A percentile compares a stretch with the other conserved stretches of the same genome.
These are phyloP conservation scores for Nothophoma quercina DNA, from an alignment of 2,329 filamentous ascomycete species.

Conservation along the genomic window DNA sequence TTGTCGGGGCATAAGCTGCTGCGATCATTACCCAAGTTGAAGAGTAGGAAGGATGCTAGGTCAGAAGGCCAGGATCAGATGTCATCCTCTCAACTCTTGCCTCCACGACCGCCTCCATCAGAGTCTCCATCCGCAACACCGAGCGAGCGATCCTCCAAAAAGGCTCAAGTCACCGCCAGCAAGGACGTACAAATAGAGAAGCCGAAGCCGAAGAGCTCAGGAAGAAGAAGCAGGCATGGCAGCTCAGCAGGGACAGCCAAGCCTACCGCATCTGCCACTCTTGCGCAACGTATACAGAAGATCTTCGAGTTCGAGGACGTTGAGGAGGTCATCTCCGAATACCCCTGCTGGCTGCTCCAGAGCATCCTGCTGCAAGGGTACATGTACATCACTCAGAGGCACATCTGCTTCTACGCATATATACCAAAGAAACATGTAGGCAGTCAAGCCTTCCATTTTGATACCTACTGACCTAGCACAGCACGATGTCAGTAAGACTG, in stretches of 20 bases:
- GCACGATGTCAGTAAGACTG: conserved; percentile 75
- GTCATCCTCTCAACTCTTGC: conserved; percentile 52
- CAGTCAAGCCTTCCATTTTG: not conserved
- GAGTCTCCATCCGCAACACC: conserved; percentile 11
- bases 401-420: conserved; percentile 97
- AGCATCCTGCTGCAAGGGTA: conserved; percentile 92
- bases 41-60: conserved; percentile 41
- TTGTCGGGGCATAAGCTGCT: conserved; percentile 72
- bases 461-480: conserved; percentile 33
- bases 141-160: conserved; percentile 24
- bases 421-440: conserved; percentile 88
- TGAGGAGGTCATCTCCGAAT: conserved; percentile 90
- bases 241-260: conserved; percentile 31
- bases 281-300: conserved; percentile 77
- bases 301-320: conserved; percentile 71
- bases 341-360: conserved; percentile 91
- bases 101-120: conserved; percentile 37
- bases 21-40: conserved; percentile 69
- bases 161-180: conserved; percentile 31
- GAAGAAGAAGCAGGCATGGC: conserved; percentile 37
- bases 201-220: conserved; percentile 27
- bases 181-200: conserved; percentile 36
- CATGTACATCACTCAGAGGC: conserved; percentile 91
- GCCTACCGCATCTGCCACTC: conserved; percentile 57
- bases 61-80: conserved; percentile 58